phyloP scores from a whole-genome alignment of 78 protist genomes.

The Dictyostelium brefeldianum region DNA sequence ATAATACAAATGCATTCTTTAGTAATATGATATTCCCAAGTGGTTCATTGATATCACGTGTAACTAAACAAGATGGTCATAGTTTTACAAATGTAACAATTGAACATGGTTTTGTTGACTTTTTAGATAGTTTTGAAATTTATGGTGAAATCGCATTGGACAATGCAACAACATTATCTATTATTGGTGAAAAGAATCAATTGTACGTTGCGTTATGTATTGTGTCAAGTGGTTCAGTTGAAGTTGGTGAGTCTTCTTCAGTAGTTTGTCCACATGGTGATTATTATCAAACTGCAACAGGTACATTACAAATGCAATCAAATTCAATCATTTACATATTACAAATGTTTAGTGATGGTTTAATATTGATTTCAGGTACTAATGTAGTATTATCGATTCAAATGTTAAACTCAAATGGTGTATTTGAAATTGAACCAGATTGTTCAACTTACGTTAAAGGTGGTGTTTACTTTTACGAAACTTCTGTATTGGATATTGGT shows the following conservation, averaged over 20 bases:
- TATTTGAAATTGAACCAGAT: neutral
- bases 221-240: neutral
- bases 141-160: neutral
- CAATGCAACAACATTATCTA: neutral
- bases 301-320: neutral
- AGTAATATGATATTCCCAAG: neutral
- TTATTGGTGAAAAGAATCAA: neutral
- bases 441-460: neutral
- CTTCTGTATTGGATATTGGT: neutral
- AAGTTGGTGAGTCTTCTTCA: neutral
- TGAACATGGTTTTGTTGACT: neutral
- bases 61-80: neutral
- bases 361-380: neutral
- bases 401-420: neutral
- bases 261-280: neutral
- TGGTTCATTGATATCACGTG: neutral
- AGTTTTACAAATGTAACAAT: neutral
- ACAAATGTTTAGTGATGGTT: neutral
- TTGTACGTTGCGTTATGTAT: neutral
- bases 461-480: neutral
- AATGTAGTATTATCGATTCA: neutral
- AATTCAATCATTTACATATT: neutral
- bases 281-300: neutral
- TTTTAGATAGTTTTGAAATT: neutral
- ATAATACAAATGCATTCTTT: neutral